phyloP scores from a whole-genome alignment of 2,329 filamentous ascomycete genomes.

The Corniculantispora saksenae region DNA sequence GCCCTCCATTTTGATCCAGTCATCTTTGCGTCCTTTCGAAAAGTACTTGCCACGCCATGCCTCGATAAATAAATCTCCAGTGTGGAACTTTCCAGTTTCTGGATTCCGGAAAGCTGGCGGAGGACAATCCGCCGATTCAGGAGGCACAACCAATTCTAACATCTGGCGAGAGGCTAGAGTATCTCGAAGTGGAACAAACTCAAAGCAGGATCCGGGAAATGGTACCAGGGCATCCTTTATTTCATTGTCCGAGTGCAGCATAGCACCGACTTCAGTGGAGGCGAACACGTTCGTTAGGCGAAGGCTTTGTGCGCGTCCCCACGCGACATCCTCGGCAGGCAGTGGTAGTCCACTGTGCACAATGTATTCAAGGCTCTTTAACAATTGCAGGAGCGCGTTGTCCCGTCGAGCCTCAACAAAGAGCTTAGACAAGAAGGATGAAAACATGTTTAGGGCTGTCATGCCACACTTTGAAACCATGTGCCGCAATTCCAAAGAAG shows the following conservation, averaged over 20 bases:
- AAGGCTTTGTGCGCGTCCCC: background rate
- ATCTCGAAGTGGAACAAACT: conserved; percentile 20
- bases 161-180: background rate
- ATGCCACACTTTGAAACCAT: background rate
- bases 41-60: conserved; percentile 24
- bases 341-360: background rate
- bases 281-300: background rate
- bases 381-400: background rate
- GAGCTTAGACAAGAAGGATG: background rate
- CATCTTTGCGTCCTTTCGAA: conserved; percentile 24
- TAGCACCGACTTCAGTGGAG: background rate
- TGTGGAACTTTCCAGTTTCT: conserved; percentile 26
- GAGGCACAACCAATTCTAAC: conserved; percentile 20
- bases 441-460: background rate
- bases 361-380: background rate
- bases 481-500: background rate
- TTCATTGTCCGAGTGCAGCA: background rate
- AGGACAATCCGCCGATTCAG: conserved; percentile 24
- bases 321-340: background rate
- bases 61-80: conserved; percentile 29
- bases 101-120: conserved; percentile 1
- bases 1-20: conserved; percentile 30
- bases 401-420: background rate
- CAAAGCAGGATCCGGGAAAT: conserved; percentile 17
- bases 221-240: background rate